Conservation (phyloP, 768 basidiomycete genomes). For the Collybia nuda region DNA sequence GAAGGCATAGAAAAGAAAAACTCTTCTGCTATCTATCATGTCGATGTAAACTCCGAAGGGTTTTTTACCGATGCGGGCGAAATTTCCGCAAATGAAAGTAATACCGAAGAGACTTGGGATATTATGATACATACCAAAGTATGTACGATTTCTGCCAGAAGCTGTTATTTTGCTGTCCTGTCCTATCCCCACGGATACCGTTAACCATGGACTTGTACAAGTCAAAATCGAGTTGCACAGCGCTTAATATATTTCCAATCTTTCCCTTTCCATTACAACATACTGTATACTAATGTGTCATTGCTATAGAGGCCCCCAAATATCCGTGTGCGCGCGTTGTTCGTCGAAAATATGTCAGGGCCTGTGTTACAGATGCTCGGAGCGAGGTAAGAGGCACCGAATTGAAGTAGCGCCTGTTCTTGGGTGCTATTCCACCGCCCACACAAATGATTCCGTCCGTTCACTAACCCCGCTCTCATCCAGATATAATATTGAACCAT, state of each 20-base stretch:
- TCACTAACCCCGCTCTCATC: no score
- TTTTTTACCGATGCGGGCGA: constrained; percentile 30
- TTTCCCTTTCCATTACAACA: background rate
- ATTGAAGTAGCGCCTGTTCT: no score
- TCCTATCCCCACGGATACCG: no score
- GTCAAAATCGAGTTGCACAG: no score
- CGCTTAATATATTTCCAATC: no score
- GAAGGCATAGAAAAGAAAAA: constrained; percentile 25
- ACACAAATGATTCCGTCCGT: background rate
- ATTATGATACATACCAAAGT: constrained; percentile 32
- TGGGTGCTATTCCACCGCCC: no score
- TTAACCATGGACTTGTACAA: no score
- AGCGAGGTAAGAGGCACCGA: constrained; percentile 36
- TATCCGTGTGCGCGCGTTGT: constrained; percentile 47
- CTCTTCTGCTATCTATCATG: constrained; percentile 33
- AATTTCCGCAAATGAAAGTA: constrained; percentile 18
- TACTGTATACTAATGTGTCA: background rate
- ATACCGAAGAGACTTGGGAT: constrained; percentile 36
- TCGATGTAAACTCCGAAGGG: constrained; percentile 39
- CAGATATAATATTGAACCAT: constrained; percentile 62
- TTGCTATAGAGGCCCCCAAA: constrained; percentile 28
- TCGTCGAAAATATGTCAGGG: constrained; percentile 52
- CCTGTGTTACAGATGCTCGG: constrained; percentile 62
- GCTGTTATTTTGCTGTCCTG: background rate
- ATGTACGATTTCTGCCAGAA: constrained; percentile 12